Evolutionary conservation across 306 rosid species (phyloP).

Genomic region (Dryas drummondii): DNA sequence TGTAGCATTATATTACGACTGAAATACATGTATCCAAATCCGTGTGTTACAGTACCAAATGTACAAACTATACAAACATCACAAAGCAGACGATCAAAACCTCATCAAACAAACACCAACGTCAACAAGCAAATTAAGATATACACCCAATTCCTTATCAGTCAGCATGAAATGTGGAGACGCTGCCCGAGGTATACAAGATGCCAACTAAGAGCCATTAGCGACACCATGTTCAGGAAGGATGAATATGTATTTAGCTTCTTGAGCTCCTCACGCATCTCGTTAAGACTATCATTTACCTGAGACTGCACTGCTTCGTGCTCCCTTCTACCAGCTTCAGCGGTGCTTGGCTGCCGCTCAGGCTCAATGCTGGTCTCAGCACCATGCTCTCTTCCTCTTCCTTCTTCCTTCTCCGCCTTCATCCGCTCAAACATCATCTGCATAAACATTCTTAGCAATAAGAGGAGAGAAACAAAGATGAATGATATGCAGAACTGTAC

Average conservation of each 20-base stretch:
- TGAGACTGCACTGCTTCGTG: constrained; percentile 35
- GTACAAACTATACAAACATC: background rate
- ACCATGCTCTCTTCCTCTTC: constrained; percentile 50
- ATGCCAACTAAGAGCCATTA: constrained; percentile 74
- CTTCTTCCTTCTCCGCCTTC: constrained; percentile 76
- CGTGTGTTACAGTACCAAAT: too few species aligned
- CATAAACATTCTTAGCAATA: background rate
- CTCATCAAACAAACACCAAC: background rate
- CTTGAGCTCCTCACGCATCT: constrained; percentile 51
- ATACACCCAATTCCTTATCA: background rate
- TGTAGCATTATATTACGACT: background rate
- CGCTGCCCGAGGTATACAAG: constrained; percentile 55
- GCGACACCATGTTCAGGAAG: constrained; percentile 46
- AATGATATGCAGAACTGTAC: background rate
- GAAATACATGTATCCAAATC: background rate
- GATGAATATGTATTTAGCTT: constrained; percentile 65
- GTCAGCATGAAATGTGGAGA: constrained; percentile 4
- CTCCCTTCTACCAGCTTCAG: constrained; percentile 8
- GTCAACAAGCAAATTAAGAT: background rate
- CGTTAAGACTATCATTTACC: constrained; percentile 18
- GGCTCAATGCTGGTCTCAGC: background rate
- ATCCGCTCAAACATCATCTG: constrained; percentile 76
- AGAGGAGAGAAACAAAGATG: background rate
- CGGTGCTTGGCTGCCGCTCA: constrained; percentile 9
- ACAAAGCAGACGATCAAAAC: background rate